Conservation (phyloP, 2,329 filamentous ascomycete genomes). For the Penicillium sp. region DNA sequence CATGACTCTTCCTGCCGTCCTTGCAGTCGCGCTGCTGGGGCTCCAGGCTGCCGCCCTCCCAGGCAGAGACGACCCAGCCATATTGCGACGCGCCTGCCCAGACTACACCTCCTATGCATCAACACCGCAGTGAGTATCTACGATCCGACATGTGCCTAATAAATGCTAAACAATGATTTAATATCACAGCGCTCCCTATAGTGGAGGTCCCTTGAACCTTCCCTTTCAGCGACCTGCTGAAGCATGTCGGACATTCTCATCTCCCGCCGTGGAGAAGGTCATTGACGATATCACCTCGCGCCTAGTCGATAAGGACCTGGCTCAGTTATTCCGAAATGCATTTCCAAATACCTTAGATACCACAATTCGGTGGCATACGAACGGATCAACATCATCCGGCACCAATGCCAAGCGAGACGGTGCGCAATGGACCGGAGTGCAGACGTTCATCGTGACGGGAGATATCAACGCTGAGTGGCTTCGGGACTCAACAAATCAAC, state of each 20-base stretch:
- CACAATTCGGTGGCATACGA: slow-evolving; percentile 76
- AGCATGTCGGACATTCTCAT: slow-evolving; percentile 81
- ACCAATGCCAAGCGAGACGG: slow-evolving; percentile 41
- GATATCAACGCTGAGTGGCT: slow-evolving; percentile 92
- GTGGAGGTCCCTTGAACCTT: slow-evolving; percentile 66
- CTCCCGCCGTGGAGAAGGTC: slow-evolving; percentile 74
- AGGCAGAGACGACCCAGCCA: slow-evolving; percentile 20
- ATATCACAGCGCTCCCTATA: slow-evolving; percentile 59
- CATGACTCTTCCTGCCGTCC: slow-evolving; percentile 12
- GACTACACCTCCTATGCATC: slow-evolving; percentile 57
- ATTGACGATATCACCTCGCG: slow-evolving; percentile 71
- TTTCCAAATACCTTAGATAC: slow-evolving; percentile 89
- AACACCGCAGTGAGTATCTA: slow-evolving; percentile 48
- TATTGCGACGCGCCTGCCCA: slow-evolving; percentile 48
- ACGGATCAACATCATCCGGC: slow-evolving; percentile 37
- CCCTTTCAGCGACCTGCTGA: slow-evolving; percentile 76
- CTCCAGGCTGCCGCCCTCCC: slow-evolving; percentile 13
- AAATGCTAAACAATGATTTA: not conserved
- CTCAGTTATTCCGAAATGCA: slow-evolving; percentile 86
- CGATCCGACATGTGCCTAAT: not conserved
- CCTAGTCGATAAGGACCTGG: slow-evolving; percentile 77
- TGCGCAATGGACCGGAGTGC: slow-evolving; percentile 68
- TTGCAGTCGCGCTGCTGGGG: slow-evolving; percentile 13
- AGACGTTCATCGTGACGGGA: slow-evolving; percentile 87
- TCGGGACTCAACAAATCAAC: slow-evolving; percentile 84